Evolutionary conservation across 2,329 filamentous ascomycete genomes (phyloP), one percentile per base, ranked within the genome.

Genomic region (Pseudogymnoascus sp.): DNA sequence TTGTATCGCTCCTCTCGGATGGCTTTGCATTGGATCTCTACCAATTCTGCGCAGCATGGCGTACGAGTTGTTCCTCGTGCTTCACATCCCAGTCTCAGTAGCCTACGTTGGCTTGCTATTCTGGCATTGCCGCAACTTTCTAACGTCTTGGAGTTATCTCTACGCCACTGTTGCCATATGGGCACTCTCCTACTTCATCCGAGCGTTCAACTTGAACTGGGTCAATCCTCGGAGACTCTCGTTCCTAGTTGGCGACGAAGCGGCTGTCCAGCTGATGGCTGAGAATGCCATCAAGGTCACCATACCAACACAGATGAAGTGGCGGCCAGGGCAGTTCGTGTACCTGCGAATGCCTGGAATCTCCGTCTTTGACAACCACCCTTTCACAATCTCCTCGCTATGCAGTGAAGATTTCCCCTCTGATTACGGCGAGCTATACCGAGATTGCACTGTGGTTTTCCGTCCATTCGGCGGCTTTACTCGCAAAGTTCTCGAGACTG

Each of bases 241-340:
- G 0, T 96, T 90, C 77, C 78, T 96, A 69, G 88, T 96, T 45
- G 93, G 93, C 58, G 93, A 97, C 69, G 92, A 96, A 75, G 92
- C 90, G 0, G 90, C 91, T 27, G 87, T 97, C 39, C 94, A 90
- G 0, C 80, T 97, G 25, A 87, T 97, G 79, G 87, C 91, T 2
- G 92, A 97, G 69, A 93, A 95, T 70, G 90, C 91, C n/a, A 87
- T 97, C 76, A 97, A 97, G 74, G 84, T 97, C 67, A 97, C 93
- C 0, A 89, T 97, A 59, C 92, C 93, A 0, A 97, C 93, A 0
- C 90, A 93, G 73, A 89, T 95, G 82, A 87, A 85, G 65, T 97
- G 93, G 93, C 87, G 86, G 71, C 92, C 93, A 0, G 94, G 93
- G 4, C 94, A 97, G 74, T 97, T 95, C 68, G 89, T 97, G 15